Evolutionary conservation across 2,329 filamentous ascomycete genomes (phyloP), one percentile per base, ranked within the genome.

Genomic region (Trichoderma harzianum): DNA sequence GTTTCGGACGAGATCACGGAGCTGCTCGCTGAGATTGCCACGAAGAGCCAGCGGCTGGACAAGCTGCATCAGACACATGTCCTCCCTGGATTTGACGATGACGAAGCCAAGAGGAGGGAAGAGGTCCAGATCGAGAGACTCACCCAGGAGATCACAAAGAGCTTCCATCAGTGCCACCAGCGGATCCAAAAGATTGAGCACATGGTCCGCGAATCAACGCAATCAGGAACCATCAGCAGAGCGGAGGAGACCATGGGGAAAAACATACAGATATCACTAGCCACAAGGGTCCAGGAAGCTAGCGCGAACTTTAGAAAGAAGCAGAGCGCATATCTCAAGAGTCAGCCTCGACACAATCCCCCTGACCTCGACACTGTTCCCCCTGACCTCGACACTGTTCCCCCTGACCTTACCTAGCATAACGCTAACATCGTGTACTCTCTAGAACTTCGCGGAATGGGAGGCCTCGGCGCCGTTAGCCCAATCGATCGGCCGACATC

Each of bases 31-130:
- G 90, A 93, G 72, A 93, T 98, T 75, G 92, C 93, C 67, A 90
- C 89, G 73, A 94, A 97, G 83, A 93, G 94, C 75, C 90, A 93
- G 77, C 91, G 90, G 77, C 88, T 99, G 36, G 96, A 98, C 79
- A 93, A 95, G 79, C 86, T 99, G 73, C 96, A 99, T 81, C 94
- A 97, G 83, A 98, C 98, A 81, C 96, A 99, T 82, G 93, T 99
- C 57, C 87, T 99, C 16, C 96, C 96, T 0, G 95, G 95, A 32
- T 99, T 99, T 83, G 94, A 98, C 79, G 96, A 99, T 78, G 95
- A 98, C 77, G 93, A 94, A 69, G 89, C 94, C 55, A 96, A 97
- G 83, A 91, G 87, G 80, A 88, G 89, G 73, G 96, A 99, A 80
- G 96, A 98, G 83, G 85, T 89, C 65, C 91, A 97, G 79, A 99